Conservation (phyloP, 768 basidiomycete species). For the Lentinula sp. region DNA sequence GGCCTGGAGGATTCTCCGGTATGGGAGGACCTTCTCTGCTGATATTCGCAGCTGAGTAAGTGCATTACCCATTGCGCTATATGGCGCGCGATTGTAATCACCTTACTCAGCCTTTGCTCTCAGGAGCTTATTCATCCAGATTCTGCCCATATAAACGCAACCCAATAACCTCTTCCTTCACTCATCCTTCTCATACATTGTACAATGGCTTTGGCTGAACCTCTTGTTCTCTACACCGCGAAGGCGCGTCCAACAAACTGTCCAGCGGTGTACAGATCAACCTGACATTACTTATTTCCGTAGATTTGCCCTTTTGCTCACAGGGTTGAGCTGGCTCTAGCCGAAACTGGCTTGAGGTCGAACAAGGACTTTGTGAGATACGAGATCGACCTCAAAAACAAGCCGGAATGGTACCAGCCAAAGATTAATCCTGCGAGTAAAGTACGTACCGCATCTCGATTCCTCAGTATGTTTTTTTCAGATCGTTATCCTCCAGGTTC, state of each 20-base stretch:
- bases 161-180: background rate
- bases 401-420: conserved; percentile 5
- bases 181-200: background rate
- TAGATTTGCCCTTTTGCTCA: conserved; percentile 6
- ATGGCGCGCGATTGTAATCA: background rate
- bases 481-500: conserved; percentile 30
- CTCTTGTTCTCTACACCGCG: conserved; percentile 1
- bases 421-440: conserved; percentile 6
- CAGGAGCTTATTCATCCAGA: background rate
- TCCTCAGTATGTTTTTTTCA: background rate
- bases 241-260: background rate
- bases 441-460: background rate
- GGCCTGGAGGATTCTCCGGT: too few species aligned
- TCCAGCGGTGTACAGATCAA: background rate
- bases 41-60: background rate
- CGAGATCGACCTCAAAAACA: conserved; percentile 6
- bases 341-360: background rate
- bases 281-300: background rate
- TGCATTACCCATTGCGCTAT: background rate
- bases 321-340: conserved; percentile 3
- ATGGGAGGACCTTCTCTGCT: too few species aligned
- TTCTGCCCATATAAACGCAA: background rate
- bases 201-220: conserved; percentile 5
- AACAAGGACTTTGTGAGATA: conserved; percentile 1
- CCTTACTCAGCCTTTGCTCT: background rate